These are phyloP conservation scores for Cladosporium oxysporum DNA, from an alignment of 2,329 filamentous ascomycete species.

Conservation along the genomic window DNA sequence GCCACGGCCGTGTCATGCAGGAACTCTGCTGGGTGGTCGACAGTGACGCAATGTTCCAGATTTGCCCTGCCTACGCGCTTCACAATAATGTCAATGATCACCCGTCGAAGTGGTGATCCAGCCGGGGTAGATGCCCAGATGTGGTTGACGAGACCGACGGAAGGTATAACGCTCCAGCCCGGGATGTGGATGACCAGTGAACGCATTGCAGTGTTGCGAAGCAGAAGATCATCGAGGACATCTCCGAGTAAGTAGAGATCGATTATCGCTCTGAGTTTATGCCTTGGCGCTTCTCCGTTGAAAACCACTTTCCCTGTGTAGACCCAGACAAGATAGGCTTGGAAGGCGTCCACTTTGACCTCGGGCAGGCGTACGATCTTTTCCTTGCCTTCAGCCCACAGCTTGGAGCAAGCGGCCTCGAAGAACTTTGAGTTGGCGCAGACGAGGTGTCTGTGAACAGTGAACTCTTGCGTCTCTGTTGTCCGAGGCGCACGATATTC, in stretches of 20 bases:
- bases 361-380: conserved; percentile 18
- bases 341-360: not conserved
- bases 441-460: conserved; percentile 22
- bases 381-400: conserved; percentile 19
- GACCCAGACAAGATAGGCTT: not conserved
- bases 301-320: not conserved
- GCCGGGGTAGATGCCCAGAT: not conserved
- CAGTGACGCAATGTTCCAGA: not conserved
- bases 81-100: not conserved
- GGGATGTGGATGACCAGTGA: not conserved
- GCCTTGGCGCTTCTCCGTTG: not conserved
- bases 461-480: not conserved
- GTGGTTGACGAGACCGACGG: not conserved
- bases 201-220: not conserved
- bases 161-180: not conserved
- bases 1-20: not conserved
- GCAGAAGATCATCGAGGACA: not conserved
- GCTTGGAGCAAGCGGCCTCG: conserved; percentile 19
- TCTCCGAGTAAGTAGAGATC: not conserved
- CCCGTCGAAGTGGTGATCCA: not conserved
- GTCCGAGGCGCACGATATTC: not conserved
- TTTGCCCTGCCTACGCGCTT: not conserved
- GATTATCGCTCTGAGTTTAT: not conserved
- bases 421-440: conserved; percentile 23
- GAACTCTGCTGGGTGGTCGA: not conserved